Conservation (phyloP, 2,329 filamentous ascomycete genomes). For the Cercospora sojina region DNA sequence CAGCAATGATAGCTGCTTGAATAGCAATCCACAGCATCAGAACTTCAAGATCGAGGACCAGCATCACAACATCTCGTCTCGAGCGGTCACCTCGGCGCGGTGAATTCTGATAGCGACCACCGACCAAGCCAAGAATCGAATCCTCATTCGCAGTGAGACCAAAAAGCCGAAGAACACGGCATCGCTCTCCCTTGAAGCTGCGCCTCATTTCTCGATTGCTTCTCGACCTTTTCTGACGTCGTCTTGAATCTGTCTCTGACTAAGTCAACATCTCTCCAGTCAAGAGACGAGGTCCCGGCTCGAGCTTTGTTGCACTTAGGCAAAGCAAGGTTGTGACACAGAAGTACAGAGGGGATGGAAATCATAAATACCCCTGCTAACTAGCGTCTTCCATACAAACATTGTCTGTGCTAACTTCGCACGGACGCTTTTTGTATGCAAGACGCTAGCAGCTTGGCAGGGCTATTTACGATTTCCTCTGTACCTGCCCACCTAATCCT, state of each 20-base stretch:
- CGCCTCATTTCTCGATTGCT: not conserved
- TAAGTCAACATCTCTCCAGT: not conserved
- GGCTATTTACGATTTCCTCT: too few relatives aligned
- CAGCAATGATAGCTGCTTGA: not conserved
- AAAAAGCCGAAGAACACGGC: not conserved
- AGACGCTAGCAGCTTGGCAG: too few relatives aligned
- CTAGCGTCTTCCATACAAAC: too few relatives aligned
- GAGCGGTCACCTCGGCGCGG: not conserved
- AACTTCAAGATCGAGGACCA: not conserved
- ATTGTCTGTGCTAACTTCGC: too few relatives aligned
- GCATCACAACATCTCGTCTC: not conserved
- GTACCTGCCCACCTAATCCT: too few relatives aligned
- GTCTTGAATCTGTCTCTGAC: not conserved
- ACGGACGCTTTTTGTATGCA: too few relatives aligned
- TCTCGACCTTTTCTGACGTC: not conserved
- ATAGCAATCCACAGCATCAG: not conserved
- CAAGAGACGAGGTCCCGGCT: not conserved
- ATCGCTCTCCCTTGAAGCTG: not conserved
- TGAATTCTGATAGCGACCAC: not conserved
- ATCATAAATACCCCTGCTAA: too few relatives aligned
- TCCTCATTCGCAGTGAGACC: not conserved
- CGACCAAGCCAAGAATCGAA: not conserved
- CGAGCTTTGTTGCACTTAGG: not conserved
- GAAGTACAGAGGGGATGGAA: too few relatives aligned
- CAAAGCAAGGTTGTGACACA: not conserved